phyloP scores from a whole-genome alignment of 2,329 filamentous ascomycete species.

The Xylaria sp. region DNA sequence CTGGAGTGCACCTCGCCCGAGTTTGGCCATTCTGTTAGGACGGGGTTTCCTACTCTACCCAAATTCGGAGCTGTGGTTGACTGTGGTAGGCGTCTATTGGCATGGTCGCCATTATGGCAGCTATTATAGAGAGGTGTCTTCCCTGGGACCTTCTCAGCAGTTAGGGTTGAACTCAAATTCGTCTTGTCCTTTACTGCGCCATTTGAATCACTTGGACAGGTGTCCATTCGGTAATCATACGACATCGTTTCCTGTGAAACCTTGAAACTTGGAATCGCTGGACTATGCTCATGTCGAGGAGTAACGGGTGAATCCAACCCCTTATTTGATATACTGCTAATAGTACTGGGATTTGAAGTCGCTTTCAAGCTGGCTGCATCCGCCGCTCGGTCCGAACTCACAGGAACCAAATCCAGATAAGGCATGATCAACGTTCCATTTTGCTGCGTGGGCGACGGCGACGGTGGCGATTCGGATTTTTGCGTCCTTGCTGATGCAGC shows the following conservation, averaged over 20 bases:
- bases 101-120: background rate
- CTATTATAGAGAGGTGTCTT: background rate
- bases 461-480: background rate
- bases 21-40: background rate
- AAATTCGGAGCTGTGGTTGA: conserved; percentile 2
- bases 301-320: background rate
- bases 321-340: background rate
- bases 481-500: background rate
- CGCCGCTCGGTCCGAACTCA: background rate
- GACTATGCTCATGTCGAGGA: background rate
- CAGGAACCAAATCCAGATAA: background rate
- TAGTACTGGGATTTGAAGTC: background rate
- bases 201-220: background rate
- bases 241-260: no score
- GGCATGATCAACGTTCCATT: background rate
- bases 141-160: background rate
- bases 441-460: background rate
- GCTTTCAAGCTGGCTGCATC: background rate
- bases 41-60: background rate
- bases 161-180: background rate
- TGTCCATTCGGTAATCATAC: background rate
- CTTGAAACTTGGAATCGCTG: background rate
- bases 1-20: background rate
- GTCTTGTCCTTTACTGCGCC: background rate
- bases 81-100: background rate